Conservation (phyloP, 371 early-diverging fungal genomes). For the Saksenaea vasiformis region DNA sequence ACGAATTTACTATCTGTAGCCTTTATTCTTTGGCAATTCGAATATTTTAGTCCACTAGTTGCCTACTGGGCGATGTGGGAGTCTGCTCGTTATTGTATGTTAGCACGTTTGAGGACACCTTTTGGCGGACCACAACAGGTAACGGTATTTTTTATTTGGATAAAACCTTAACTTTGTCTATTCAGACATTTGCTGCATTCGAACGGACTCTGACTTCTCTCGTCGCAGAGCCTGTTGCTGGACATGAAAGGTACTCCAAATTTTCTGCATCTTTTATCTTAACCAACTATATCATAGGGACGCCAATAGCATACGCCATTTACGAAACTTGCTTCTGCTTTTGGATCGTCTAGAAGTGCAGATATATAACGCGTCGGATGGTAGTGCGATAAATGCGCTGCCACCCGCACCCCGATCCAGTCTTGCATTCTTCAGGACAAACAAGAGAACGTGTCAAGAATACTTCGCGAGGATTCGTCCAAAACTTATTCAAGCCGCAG, state of each 20-base stretch:
- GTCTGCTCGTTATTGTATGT: conserved; percentile 70
- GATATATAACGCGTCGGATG: conserved; percentile 67
- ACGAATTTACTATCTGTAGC: not conserved
- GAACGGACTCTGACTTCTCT: conserved; percentile 56
- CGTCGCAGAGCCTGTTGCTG: conserved; percentile 4
- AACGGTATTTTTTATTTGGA: conserved; percentile 4
- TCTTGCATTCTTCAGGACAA: conserved; percentile 71
- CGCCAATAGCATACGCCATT: conserved; percentile 12
- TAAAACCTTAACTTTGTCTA: not conserved
- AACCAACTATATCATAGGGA: not conserved
- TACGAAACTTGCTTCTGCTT: conserved; percentile 54
- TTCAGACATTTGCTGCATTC: conserved; percentile 69
- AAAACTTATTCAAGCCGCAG: conserved; percentile 47
- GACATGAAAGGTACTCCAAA: conserved; percentile 4
- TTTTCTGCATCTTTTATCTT: not conserved
- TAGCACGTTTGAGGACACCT: conserved; percentile 73
- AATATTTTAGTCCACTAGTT: conserved; percentile 28
- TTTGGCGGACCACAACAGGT: conserved; percentile 77
- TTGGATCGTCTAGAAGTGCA: conserved; percentile 78
- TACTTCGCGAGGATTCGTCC: conserved; percentile 72
- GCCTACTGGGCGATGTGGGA: conserved; percentile 82
- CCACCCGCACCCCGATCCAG: conserved; percentile 69
- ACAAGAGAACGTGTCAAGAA: conserved; percentile 74
- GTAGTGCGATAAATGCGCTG: conserved; percentile 54
- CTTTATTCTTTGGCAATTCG: conserved; percentile 28